Base-by-base conservation (phyloP, 2,329 filamentous ascomycete species). In the Elsinoe necatrix region DNA sequence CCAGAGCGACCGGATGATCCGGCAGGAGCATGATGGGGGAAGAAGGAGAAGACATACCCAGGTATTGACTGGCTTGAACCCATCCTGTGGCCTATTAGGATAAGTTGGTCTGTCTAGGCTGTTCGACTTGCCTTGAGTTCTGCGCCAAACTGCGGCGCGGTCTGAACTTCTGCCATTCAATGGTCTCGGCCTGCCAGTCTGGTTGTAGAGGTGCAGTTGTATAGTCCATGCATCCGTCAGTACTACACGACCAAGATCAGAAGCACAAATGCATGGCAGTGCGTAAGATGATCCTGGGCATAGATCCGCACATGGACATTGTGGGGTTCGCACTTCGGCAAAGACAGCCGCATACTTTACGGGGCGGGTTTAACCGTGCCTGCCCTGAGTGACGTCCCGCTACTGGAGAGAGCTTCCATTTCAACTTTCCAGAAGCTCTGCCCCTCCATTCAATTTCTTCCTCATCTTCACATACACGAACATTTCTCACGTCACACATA, bases 61-160 rank as follows among this genome's bases (percentile, higher is more conserved):
- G 66, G 80, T 83, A 74, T 91, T 96, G 69, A 95, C 90, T 16
- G 89, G 83, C 73, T 95, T 96, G 80, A 96, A 98, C 68, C 87
- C 89, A 83, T 98, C 93, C 89, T 96, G 56, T 51, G 54, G 62
- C 60, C 63, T 62, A 61, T 62, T 45, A 62, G 57, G 45, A 29
- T 23, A 23, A 18, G 25, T 20, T 35, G 14, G 25, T 20, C 20
- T 9, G 37, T 3, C 20, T 29, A 51, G 25, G 16, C 16, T 27
- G 48, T 6, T 50, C 39, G 43, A 69, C 74, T 61, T 75, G 91
- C 90, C 86, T 95, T 97, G 71, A 97, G 80, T 77, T 96, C 91
- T 58, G 86, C 83, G 74, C 93, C 93, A 73, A 98, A 95, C 66
- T 88, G 87, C 68, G 89, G 89, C 75, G 84, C 80, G 69, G 81